phyloP scores from a whole-genome alignment of 2,329 filamentous ascomycete species.

The Neurospora sp. region DNA sequence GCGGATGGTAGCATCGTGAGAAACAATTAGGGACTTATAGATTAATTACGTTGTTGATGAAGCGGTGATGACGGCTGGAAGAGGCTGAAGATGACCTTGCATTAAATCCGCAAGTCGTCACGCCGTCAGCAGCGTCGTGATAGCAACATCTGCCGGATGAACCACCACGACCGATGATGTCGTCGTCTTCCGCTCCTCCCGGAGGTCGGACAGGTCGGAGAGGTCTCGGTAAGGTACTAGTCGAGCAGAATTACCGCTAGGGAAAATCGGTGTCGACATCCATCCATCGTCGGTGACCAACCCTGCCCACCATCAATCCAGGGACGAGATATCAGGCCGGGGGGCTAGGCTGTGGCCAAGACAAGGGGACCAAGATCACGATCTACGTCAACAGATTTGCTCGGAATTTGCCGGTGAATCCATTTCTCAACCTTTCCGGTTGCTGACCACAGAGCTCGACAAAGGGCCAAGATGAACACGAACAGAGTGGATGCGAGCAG shows the following conservation, averaged over 20 bases:
- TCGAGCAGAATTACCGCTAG: background rate
- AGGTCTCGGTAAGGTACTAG: background rate
- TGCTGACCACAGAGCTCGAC: background rate
- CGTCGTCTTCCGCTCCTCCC: background rate
- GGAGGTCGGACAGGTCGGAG: background rate
- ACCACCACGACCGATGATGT: background rate
- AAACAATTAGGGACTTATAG: background rate
- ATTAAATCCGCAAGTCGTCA: background rate
- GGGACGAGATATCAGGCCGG: background rate
- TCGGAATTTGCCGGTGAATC: background rate
- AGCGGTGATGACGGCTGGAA: background rate
- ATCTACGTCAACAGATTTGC: background rate
- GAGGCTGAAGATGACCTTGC: background rate
- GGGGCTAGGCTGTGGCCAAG: background rate
- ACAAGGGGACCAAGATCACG: background rate
- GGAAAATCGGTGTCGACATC: background rate
- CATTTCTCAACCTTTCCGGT: background rate
- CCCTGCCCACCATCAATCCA: background rate
- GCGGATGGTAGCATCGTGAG: background rate
- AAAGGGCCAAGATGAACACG: background rate
- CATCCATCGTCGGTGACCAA: background rate
- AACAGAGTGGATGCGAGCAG: background rate
- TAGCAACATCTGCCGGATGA: background rate
- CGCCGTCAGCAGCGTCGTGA: background rate
- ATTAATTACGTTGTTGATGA: background rate